Evolutionary conservation across 768 basidiomycete species (phyloP).

Genomic region (Trametes punicea): DNA sequence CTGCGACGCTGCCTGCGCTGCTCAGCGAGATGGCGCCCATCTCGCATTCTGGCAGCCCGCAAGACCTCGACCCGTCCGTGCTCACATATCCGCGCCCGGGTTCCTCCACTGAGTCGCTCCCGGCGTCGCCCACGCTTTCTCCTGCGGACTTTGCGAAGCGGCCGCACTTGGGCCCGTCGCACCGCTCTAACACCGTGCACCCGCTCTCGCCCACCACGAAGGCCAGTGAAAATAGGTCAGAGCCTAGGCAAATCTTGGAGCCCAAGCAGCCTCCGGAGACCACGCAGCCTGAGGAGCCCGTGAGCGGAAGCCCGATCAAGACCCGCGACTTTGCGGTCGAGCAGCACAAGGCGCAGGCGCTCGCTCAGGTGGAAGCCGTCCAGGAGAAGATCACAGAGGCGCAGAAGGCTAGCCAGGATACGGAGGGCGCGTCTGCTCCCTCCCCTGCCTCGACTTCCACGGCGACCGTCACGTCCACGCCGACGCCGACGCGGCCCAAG

Average conservation of each 20-base stretch:
- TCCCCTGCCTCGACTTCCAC: constrained; percentile 1
- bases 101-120: constrained; percentile 70
- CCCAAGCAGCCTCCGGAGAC: neutral
- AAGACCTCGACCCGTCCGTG: constrained; percentile 72
- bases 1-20: constrained; percentile 36
- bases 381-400: constrained; percentile 17
- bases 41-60: constrained; percentile 34
- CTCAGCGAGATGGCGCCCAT: constrained; percentile 20
- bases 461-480: constrained; percentile 13
- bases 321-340: constrained; percentile 19
- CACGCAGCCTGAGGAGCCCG: neutral
- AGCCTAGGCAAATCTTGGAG: too few species aligned
- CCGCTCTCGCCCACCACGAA: constrained; percentile 11
- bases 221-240: neutral
- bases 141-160: constrained; percentile 10
- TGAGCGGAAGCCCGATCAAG: constrained; percentile 18
- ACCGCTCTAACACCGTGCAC: constrained; percentile 18
- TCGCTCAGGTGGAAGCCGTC: constrained; percentile 11
- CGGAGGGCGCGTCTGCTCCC: neutral
- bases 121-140: constrained; percentile 29
- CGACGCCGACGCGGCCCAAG: constrained; percentile 9
- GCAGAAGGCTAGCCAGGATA: constrained; percentile 2
- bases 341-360: constrained; percentile 13
- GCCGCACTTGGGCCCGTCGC: constrained; percentile 7
- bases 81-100: constrained; percentile 72